Percentiles rank a stretch among this genome's conserved stretches.
phyloP scores from a whole-genome alignment of 2,329 filamentous ascomycete species.

The Colletotrichum acutatum region DNA sequence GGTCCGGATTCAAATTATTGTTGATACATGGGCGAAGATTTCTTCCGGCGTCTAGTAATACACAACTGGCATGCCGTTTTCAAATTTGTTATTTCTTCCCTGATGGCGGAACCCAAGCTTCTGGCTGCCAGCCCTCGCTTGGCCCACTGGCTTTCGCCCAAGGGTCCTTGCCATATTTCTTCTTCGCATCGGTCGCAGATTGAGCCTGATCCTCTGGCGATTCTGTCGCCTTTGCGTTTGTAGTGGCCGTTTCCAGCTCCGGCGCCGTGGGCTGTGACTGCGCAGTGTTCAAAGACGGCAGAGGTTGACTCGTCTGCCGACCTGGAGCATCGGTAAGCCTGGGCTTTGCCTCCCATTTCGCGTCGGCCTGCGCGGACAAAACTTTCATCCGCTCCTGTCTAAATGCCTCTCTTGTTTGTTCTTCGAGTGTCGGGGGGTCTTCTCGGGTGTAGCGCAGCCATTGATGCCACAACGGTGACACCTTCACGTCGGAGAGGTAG shows the following conservation, averaged over 20 bases:
- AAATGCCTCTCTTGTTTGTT: constrained; percentile 65
- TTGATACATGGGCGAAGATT: constrained; percentile 16
- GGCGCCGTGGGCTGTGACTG: constrained; percentile 29
- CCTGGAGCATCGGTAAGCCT: constrained; percentile 56
- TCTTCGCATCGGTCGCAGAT: constrained; percentile 4
- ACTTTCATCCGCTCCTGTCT: constrained; percentile 64
- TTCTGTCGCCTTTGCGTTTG: constrained; percentile 9
- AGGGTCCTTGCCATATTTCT: constrained; percentile 55
- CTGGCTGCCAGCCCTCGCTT: constrained; percentile 75
- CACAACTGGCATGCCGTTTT: background rate
- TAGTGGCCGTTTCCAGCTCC: constrained; percentile 25
- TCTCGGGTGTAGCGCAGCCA: constrained; percentile 72
- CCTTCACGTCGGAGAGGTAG: constrained; percentile 65
- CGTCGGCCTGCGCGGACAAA: constrained; percentile 71
- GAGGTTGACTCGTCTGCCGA: constrained; percentile 40
- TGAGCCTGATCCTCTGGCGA: constrained; percentile 6
- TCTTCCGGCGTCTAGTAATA: constrained; percentile 25
- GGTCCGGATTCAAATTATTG: constrained; percentile 4
- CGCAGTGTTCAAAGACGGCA: constrained; percentile 41
- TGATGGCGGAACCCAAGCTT: constrained; percentile 67
- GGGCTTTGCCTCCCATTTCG: constrained; percentile 71
- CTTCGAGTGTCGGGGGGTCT: constrained; percentile 64
- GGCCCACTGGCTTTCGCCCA: constrained; percentile 68
- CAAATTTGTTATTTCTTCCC: constrained; percentile 41
- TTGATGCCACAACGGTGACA: constrained; percentile 74